Evolutionary conservation across 768 basidiomycete species (phyloP), one percentile per base, ranked within the genome.

Genomic region (Lactifluus volemus): DNA sequence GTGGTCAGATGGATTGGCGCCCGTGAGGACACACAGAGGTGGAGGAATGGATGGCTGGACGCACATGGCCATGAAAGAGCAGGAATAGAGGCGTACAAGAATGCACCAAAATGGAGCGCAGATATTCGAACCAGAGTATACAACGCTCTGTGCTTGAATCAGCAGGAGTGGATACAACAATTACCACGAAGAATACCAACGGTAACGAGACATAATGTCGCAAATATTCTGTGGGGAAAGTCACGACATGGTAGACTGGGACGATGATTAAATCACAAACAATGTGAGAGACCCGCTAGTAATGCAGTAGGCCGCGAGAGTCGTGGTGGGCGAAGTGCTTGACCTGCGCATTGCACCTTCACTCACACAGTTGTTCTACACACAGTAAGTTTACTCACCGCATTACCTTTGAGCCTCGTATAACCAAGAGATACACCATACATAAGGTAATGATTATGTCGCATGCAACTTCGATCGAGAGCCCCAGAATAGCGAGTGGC

Each of bases 351-450:
- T 59, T 7, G 19, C 11, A 30, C 17, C 9, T 19, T 29, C 34
- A 34, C 47, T 56, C 34, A 10, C 11, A 34, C 11, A 5, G n/a
- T 38, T 47, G 34, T 41, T 34, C 19, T 11, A 15, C 41, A 17
- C 5, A 30, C 4, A 0, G 19, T 4, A 15, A 12, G 34, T 44
- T 32, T 44, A 25, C 57, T 32, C 41, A 58, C 57, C 39, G 49
- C 19, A 32, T 58, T 41, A 19, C 29, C 17, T 30, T 19, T 29
- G 49, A 5, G 10, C 41, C 17, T 30, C 49, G 48, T 15, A 29
- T 14, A 10, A 41, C n/a, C 21, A 58, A 44, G 29, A 50, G 51
- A 30, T 58, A 58, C n/a, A 58, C 57, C 57, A 58, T 58, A 17
- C 39, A 21, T n/a, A 25, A 12, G 17, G 57, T 42, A 41, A 58